These are phyloP conservation scores for Dactylonectria macrodidyma DNA, from an alignment of 2,329 filamentous ascomycete genomes.

Conservation along the genomic window DNA sequence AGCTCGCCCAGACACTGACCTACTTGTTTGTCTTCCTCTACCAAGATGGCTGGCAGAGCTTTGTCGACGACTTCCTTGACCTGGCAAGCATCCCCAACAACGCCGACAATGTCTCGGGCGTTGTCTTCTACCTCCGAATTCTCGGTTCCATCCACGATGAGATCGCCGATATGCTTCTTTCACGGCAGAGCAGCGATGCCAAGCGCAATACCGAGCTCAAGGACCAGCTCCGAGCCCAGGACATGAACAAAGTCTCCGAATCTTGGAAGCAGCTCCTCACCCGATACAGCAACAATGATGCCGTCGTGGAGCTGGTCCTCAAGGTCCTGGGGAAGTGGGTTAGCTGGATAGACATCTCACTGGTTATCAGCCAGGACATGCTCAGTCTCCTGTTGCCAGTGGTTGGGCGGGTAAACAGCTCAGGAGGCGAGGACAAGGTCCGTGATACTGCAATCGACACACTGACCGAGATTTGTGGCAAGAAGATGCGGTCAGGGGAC, in stretches of 20 bases:
- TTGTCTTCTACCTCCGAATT: slow-evolving; percentile 90
- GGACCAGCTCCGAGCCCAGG: slow-evolving; percentile 87
- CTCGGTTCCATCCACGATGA: slow-evolving; percentile 95
- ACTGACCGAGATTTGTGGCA: slow-evolving; percentile 94
- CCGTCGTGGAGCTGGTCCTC: slow-evolving; percentile 87
- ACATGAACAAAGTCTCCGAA: slow-evolving; percentile 88
- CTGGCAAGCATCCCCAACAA: slow-evolving; percentile 77
- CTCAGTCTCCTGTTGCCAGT: slow-evolving; percentile 88
- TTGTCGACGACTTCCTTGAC: slow-evolving; percentile 90
- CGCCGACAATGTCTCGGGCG: slow-evolving; percentile 80
- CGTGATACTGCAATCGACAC: slow-evolving; percentile 94
- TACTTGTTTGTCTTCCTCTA: slow-evolving; percentile 94
- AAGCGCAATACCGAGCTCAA: slow-evolving; percentile 93
- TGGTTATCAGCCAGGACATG: slow-evolving; percentile 93
- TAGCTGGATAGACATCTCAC: slow-evolving; percentile 97
- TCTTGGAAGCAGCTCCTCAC: slow-evolving; percentile 94
- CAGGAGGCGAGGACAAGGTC: slow-evolving; percentile 80
- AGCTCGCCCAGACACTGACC: slow-evolving; percentile 95
- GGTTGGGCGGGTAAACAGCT: slow-evolving; percentile 79
- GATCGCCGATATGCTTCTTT: slow-evolving; percentile 92
- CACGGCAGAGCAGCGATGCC: slow-evolving; percentile 82
- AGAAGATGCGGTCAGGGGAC: slow-evolving; percentile 96
- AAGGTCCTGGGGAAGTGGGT: slow-evolving; percentile 97
- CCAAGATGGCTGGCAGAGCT: slow-evolving; percentile 86
- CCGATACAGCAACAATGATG: slow-evolving; percentile 80